Conservation (phyloP, 768 basidiomycete species). For the Panaeolus cyanescens region DNA sequence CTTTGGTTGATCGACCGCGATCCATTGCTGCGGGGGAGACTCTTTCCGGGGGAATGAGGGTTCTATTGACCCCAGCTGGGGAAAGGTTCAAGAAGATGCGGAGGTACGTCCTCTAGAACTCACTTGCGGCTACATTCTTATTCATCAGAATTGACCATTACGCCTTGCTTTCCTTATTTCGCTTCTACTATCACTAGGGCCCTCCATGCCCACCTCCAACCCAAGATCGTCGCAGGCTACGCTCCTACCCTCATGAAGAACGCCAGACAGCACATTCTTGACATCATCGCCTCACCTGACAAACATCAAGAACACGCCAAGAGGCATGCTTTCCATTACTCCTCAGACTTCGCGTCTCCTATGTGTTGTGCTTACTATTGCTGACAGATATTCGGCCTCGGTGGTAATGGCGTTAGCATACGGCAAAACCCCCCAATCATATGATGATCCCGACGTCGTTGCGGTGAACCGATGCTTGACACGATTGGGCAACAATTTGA, state of each 20-base stretch:
- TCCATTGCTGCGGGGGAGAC: slow-evolving; percentile 62
- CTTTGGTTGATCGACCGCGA: slow-evolving; percentile 55
- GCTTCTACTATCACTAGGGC: slow-evolving; percentile 36
- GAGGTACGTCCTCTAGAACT: slow-evolving; percentile 33
- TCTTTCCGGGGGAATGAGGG: slow-evolving; percentile 58
- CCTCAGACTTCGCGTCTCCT: background rate
- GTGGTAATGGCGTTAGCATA: slow-evolving; percentile 57
- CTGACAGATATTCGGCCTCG: slow-evolving; percentile 45
- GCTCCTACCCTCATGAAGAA: slow-evolving; percentile 47
- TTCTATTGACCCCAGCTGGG: slow-evolving; percentile 55
- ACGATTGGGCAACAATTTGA: slow-evolving; percentile 44
- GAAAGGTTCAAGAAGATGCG: slow-evolving; percentile 65
- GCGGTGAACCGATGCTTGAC: slow-evolving; percentile 48
- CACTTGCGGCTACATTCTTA: background rate
- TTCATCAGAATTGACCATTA: background rate
- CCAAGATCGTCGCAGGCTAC: slow-evolving; percentile 51
- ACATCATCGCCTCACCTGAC: slow-evolving; percentile 41
- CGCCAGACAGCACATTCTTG: slow-evolving; percentile 45
- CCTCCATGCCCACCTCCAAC: slow-evolving; percentile 59
- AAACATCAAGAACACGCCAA: slow-evolving; percentile 59
- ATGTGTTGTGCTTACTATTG: background rate
- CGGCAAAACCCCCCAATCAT: slow-evolving; percentile 41
- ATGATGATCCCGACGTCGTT: slow-evolving; percentile 46
- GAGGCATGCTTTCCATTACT: slow-evolving; percentile 25
- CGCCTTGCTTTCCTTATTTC: background rate